These are phyloP conservation scores for Aspergillus indologenus DNA, from an alignment of 495 filamentous ascomycete genomes.

Conservation along the genomic window DNA sequence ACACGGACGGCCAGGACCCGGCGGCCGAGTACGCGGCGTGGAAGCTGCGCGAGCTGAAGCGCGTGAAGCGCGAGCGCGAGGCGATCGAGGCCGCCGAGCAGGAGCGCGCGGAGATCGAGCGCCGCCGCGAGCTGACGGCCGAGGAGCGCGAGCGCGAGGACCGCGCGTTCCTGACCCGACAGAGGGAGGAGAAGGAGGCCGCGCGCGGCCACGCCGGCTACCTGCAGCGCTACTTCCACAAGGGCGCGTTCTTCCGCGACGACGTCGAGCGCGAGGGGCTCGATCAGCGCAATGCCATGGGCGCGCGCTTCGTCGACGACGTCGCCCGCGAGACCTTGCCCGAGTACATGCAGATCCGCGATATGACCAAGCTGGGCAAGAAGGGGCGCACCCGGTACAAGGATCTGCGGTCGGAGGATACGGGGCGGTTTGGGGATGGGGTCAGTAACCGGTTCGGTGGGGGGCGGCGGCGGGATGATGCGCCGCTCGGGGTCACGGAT, in stretches of 20 bases:
- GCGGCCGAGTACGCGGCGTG: conserved; percentile 89
- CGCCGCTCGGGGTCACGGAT: conserved; percentile 52
- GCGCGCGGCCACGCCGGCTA: conserved; percentile 78
- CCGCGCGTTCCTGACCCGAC: conserved; percentile 66
- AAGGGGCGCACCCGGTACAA: conserved; percentile 88
- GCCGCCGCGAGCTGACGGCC: conserved; percentile 78
- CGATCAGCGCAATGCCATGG: conserved; percentile 76
- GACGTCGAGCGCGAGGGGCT: conserved; percentile 71
- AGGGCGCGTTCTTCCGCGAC: conserved; percentile 91
- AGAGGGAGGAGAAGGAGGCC: conserved; percentile 82
- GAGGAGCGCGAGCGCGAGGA: conserved; percentile 89
- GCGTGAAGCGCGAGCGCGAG: conserved; percentile 80
- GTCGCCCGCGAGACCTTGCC: conserved; percentile 76
- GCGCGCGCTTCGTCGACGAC: conserved; percentile 73
- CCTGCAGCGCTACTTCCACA: conserved; percentile 97
- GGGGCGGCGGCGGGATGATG: conserved; percentile 39
- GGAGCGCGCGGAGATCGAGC: conserved; percentile 86
- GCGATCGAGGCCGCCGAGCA: conserved; percentile 79
- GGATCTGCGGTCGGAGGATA: conserved; percentile 90
- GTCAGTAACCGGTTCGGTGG: conserved; percentile 42
- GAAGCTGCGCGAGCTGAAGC: conserved; percentile 88
- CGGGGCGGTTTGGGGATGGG: conserved; percentile 75
- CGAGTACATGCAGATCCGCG: conserved; percentile 88
- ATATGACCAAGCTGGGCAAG: conserved; percentile 90
- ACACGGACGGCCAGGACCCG: conserved; percentile 80